Conservation (phyloP, 192 early-diverging fungal genomes). For the Oehlia diaphana region DNA sequence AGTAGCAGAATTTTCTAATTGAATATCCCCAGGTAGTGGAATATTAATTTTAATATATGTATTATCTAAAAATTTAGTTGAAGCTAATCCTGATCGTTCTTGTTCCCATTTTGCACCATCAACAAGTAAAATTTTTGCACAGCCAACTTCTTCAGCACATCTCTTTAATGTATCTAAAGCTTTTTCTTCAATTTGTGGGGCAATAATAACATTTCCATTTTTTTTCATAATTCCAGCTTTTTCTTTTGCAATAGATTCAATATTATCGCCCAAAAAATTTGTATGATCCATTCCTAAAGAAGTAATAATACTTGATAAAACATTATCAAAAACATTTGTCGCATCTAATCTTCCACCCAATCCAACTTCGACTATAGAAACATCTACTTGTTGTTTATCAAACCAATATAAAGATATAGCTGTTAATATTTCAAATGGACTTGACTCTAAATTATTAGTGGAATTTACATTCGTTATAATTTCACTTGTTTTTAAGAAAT, state of each 20-base stretch:
- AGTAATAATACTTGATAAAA: slow-evolving; percentile 72
- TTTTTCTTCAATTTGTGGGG: slow-evolving; percentile 52
- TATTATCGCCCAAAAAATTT: slow-evolving; percentile 65
- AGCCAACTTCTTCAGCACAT: slow-evolving; percentile 31
- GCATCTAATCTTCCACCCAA: slow-evolving; percentile 83
- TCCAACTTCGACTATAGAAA: slow-evolving; percentile 79
- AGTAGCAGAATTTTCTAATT: slow-evolving; percentile 77
- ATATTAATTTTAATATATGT: slow-evolving; percentile 42
- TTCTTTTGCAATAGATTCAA: slow-evolving; percentile 75
- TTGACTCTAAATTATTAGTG: slow-evolving; percentile 41
- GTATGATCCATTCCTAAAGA: slow-evolving; percentile 82
- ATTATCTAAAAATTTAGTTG: not conserved
- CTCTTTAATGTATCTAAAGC: slow-evolving; percentile 40
- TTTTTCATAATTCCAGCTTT: slow-evolving; percentile 83
- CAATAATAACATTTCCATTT: slow-evolving; percentile 45
- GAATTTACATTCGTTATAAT: slow-evolving; percentile 53
- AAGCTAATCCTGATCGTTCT: not conserved
- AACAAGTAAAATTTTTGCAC: slow-evolving; percentile 27
- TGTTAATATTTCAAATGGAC: slow-evolving; percentile 71
- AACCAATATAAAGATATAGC: slow-evolving; percentile 60
- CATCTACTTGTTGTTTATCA: slow-evolving; percentile 60
- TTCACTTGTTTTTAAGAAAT: slow-evolving; percentile 78
- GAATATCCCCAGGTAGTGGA: slow-evolving; percentile 73
- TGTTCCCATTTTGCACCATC: slow-evolving; percentile 34
- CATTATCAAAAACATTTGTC: slow-evolving; percentile 71